Base-by-base conservation (phyloP, 176 grass and related monocot genomes). In the Olyra latifolia region DNA sequence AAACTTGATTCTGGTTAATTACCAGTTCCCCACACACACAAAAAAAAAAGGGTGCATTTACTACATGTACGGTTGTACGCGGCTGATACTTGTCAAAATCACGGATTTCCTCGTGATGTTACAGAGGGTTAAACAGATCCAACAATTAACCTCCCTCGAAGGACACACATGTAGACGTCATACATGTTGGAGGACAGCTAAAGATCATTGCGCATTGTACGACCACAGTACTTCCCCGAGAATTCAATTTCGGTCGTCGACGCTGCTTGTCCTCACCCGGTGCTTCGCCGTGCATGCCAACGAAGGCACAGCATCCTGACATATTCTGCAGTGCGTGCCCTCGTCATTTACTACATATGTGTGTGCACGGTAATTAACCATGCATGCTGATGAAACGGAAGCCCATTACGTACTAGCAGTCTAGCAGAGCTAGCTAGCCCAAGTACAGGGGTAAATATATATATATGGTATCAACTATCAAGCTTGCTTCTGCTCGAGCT, bases 221-320 rank as follows among this genome's bases (percentile, higher is more conserved):
- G 58, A 6, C 13, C 62, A 46, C 82, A 67, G 40, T 74, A 56
- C 40, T 69, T 68, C 48, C 22, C 22, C 32, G 32, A 22, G 56
- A 52, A 87, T 81, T 75, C 68, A 81, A 59, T 86, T 68, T 28
- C 62, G 15, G 20, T 28, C 42, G 20, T 28, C 42, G n/a, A 67
- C n/a, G 76, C 55, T 35, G 40, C 46, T 47, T 27, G 58, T 65
- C 25, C 45, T 72, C 44, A n/a, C 47, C 43, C 8, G 29, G 43
- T 72, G 70, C 16, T 70, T 7, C 47, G 9, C 22, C 17, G 69
- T 65, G 19, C 29, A 58, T 65, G 25, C 29, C 20, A 82, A 39
- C 58, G 12, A 41, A 32, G 17, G 8, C 55, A 55, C 74, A 71
- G 12, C 30, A 25, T 52, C 54, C 54, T 79, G 56, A 79, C 57